Evolutionary conservation across 2,329 filamentous ascomycete genomes (phyloP).

Genomic region (Colletotrichum aenigma): DNA sequence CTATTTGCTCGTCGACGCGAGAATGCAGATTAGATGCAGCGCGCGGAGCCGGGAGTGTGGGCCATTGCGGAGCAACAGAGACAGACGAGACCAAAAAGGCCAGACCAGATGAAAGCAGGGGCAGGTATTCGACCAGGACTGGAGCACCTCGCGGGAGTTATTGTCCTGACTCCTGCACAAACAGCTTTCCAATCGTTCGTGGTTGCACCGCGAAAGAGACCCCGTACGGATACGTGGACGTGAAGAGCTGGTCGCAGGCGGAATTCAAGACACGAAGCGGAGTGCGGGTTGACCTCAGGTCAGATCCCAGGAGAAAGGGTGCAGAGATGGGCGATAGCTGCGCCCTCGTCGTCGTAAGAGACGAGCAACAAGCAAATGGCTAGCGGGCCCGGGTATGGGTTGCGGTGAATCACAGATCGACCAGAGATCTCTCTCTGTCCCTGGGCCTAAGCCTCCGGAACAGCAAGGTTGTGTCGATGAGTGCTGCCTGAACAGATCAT

Average conservation of each 20-base stretch:
- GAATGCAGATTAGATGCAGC: constrained; percentile 9
- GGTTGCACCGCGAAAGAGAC: background rate
- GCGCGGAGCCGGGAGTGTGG: constrained; percentile 15
- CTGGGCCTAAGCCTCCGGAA: background rate
- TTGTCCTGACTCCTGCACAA: background rate
- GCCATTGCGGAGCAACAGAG: constrained; percentile 6
- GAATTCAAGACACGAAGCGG: constrained; percentile 12
- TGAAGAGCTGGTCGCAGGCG: background rate
- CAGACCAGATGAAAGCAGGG: constrained; percentile 7
- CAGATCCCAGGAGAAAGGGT: background rate
- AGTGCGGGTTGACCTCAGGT: background rate
- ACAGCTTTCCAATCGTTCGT: background rate
- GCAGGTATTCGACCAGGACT: background rate
- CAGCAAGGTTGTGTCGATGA: background rate
- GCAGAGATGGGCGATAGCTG: background rate
- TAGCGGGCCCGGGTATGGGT: background rate
- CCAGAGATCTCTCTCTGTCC: background rate
- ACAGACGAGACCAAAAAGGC: background rate
- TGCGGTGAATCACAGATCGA: background rate
- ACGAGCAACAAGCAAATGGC: background rate
- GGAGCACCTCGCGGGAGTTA: background rate
- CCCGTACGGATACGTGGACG: background rate
- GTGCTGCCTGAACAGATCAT: background rate
- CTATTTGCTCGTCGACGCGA: background rate
- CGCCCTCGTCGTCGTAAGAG: background rate